Evolutionary conservation across 2,329 filamentous ascomycete genomes (phyloP), one percentile per base, ranked within the genome.

Genomic region (Claviceps sp.): DNA sequence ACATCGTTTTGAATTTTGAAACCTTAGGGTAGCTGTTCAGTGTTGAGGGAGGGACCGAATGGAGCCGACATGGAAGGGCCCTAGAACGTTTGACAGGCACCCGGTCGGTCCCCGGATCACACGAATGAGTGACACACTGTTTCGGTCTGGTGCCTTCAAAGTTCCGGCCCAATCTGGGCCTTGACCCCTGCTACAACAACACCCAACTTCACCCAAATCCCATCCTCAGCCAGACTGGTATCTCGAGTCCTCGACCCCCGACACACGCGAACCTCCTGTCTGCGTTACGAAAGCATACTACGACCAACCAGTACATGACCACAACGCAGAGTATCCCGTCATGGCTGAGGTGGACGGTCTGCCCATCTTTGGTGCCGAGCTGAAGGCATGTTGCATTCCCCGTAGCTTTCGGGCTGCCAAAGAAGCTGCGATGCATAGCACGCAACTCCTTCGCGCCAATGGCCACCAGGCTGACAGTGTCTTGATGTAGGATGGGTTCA

Each of bases 331-430:
- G 16, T 46, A 43, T 54, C 57, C 57, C 59, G 57, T 54, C 63
- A 95, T 94, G 88, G 83, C 85, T 65, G 87, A 90, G 70, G 79
- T 88, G 69, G 89, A 94, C 62, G 81, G 79, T 65, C 77, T 82
- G 72, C 88, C 88, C 65, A 87, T 87, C 62, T 95, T 98, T 70
- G 93, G 93, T 71, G 81, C 85, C 54, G 90, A 96, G 75, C 78
- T 97, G 67, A 97, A 95, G 85, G 89, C 90, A 72, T 56, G 71
- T 65, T 20, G 26, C 16, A 1, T 18, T 11, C 42, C 14, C 42
- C 42, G 36, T 22, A 26, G 20, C 47, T 40, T 22, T 30, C 20
- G 36, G 9, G 46, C 46, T 11, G 18, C 20, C 4, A 24, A n/a
- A 5, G 16, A 41, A 30, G 16, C 16, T 22, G 13, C 30, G 37